phyloP scores from a whole-genome alignment of 2,329 filamentous ascomycete species.

The Claviceps maximensis region DNA sequence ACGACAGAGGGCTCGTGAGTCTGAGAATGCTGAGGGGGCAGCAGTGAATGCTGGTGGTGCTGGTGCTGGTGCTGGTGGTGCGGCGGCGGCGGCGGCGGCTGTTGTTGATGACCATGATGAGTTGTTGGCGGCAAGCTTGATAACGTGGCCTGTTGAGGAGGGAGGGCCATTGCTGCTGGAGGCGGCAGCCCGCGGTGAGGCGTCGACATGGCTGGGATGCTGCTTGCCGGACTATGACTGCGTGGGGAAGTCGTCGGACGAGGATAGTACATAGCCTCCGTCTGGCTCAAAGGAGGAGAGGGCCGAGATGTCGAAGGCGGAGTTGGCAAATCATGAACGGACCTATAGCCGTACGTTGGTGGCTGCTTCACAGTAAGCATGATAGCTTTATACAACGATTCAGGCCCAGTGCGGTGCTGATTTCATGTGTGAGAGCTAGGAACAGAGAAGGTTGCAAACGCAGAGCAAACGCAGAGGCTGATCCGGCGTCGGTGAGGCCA shows the following conservation, averaged over 20 bases:
- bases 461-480: not conserved
- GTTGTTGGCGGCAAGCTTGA: constrained; percentile 15
- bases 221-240: constrained; percentile 32
- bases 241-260: constrained; percentile 25
- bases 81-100: not conserved
- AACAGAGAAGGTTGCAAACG: not conserved
- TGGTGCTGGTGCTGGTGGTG: not conserved
- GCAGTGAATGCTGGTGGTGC: constrained; percentile 5
- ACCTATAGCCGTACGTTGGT: constrained; percentile 44
- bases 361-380: constrained; percentile 52
- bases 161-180: constrained; percentile 51
- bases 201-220: constrained; percentile 47
- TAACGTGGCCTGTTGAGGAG: constrained; percentile 29
- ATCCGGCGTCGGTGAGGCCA: not conserved
- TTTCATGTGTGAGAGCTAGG: constrained; percentile 13
- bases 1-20: constrained; percentile 13
- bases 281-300: constrained; percentile 39
- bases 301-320: constrained; percentile 41
- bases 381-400: constrained; percentile 25
- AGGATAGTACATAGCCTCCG: constrained; percentile 32
- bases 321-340: constrained; percentile 49
- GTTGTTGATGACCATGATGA: constrained; percentile 14
- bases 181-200: constrained; percentile 57
- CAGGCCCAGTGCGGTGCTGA: constrained; percentile 13
- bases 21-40: constrained; percentile 14